Percentiles rank a stretch among this genome's conserved stretches.
phyloP scores from a whole-genome alignment of 2,329 filamentous ascomycete species.

The Cladobotryum protrusum region DNA sequence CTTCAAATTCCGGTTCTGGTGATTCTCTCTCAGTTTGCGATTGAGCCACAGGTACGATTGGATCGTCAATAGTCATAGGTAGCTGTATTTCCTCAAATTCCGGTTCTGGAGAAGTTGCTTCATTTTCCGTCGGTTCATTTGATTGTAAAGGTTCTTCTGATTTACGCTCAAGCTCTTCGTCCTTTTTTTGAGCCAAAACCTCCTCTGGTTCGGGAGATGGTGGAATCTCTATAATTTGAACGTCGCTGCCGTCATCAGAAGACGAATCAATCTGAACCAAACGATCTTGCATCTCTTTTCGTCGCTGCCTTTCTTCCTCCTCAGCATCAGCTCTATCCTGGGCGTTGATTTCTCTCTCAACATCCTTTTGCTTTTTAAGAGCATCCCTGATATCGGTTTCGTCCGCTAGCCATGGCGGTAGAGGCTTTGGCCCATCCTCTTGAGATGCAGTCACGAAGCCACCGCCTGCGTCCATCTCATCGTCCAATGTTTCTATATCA shows the following conservation, averaged over 20 bases:
- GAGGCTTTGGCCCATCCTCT: conserved; percentile 45
- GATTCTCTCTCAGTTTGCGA: conserved; percentile 25
- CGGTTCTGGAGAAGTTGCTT: conserved; percentile 16
- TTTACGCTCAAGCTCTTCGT: neutral
- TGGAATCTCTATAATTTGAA: conserved; percentile 50
- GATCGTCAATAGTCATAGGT: conserved; percentile 9
- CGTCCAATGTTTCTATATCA: conserved; percentile 21
- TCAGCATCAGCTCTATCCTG: conserved; percentile 53
- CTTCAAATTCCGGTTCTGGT: conserved; percentile 32
- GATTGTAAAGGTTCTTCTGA: neutral
- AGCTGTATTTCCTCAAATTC: conserved; percentile 33
- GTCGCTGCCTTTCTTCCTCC: conserved; percentile 47
- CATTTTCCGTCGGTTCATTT: neutral
- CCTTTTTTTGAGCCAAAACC: conserved; percentile 6
- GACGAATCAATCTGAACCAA: conserved; percentile 59
- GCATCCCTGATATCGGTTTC: conserved; percentile 60
- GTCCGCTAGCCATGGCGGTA: conserved; percentile 71
- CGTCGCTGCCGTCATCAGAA: conserved; percentile 49
- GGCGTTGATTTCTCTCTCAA: conserved; percentile 56
- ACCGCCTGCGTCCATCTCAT: conserved; percentile 50
- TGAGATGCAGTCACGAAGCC: conserved; percentile 56
- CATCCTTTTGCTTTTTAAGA: conserved; percentile 51
- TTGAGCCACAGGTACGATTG: neutral
- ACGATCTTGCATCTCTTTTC: conserved; percentile 37
- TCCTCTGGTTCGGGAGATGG: conserved; percentile 21